A percentile compares a stretch with the other conserved stretches of the same genome.
These are phyloP conservation scores for Fagopyrum homotropicum DNA, from an alignment of 148 eudicot species.

Conservation along the genomic window DNA sequence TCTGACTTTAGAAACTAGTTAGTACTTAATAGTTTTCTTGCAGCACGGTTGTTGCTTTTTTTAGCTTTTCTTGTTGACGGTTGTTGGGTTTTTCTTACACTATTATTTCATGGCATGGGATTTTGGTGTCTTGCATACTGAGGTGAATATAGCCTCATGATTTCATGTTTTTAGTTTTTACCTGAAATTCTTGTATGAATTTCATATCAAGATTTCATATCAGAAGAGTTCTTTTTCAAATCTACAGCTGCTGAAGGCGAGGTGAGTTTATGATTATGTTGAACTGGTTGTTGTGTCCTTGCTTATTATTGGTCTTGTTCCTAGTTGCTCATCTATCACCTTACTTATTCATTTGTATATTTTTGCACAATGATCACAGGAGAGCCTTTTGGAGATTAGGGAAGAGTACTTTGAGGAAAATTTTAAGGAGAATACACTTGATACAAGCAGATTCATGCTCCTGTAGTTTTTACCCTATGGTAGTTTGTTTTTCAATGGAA, in stretches of 20 bases:
- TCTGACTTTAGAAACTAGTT: neutral
- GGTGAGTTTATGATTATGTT: conserved; percentile 30
- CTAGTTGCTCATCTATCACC: neutral
- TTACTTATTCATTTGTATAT: conserved; percentile 10
- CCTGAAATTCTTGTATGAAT: no score
- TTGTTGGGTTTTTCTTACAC: conserved; percentile 78
- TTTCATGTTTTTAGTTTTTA: no score
- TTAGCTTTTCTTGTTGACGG: conserved; percentile 78
- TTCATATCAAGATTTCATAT: no score
- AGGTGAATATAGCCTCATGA: conserved; percentile 21
- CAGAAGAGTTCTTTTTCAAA: conserved; percentile 39
- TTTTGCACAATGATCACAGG: conserved; percentile 36
- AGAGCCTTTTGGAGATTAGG: conserved; percentile 80
- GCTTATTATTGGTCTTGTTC: neutral
- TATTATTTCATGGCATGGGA: conserved; percentile 91
- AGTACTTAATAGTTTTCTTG: neutral
- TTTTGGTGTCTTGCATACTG: conserved; percentile 59
- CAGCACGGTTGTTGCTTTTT: neutral
- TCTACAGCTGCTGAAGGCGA: conserved; percentile 70
- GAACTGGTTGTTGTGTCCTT: neutral
- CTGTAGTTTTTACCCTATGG: neutral
- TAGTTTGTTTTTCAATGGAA: no score
- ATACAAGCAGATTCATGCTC: conserved; percentile 29
- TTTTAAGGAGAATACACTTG: conserved; percentile 24
- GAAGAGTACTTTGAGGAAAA: conserved; percentile 66